Evolutionary conservation across 768 basidiomycete genomes (phyloP).

Genomic region (Amanita brunnescens): DNA sequence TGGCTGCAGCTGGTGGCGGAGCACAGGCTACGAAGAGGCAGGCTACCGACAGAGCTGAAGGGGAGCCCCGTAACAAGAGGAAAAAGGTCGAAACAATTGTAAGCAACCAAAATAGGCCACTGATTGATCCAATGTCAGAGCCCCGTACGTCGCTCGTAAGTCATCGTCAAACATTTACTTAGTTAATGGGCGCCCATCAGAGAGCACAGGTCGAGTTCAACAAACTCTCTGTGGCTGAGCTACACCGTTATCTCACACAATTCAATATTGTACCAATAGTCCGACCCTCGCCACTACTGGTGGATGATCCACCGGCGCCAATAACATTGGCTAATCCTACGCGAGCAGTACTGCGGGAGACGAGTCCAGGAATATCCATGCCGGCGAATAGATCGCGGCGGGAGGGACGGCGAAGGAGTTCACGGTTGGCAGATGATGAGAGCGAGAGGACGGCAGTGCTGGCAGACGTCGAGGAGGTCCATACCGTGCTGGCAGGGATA

Average conservation of each 20-base stretch:
- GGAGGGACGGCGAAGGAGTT: slow-evolving; percentile 57
- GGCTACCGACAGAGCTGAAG: slow-evolving; percentile 59
- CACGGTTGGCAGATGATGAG: slow-evolving; percentile 65
- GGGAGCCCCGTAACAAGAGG: slow-evolving; percentile 67
- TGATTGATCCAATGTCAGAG: slow-evolving; percentile 31
- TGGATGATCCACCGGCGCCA: slow-evolving; percentile 66
- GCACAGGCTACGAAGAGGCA: slow-evolving; percentile 41
- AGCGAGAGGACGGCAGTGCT: slow-evolving; percentile 50
- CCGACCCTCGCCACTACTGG: slow-evolving; percentile 59
- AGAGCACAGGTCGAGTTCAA: slow-evolving; percentile 61
- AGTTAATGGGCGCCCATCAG: not conserved
- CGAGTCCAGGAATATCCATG: slow-evolving; percentile 39
- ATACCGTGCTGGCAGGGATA: slow-evolving; percentile 55
- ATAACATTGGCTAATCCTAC: slow-evolving; percentile 44
- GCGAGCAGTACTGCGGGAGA: slow-evolving; percentile 28
- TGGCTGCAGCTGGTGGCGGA: slow-evolving; percentile 35
- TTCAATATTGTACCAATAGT: slow-evolving; percentile 66
- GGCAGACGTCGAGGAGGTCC: slow-evolving; percentile 61
- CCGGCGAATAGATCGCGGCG: slow-evolving; percentile 69
- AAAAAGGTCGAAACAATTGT: slow-evolving; percentile 49
- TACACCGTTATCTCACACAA: slow-evolving; percentile 67
- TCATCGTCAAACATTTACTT: slow-evolving; percentile 2
- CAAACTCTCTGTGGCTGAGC: slow-evolving; percentile 51
- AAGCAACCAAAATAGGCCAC: slow-evolving; percentile 18
- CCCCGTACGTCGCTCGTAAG: slow-evolving; percentile 33